phyloP scores from a whole-genome alignment of 2,329 filamentous ascomycete species.

The Sordariomycetes sp. region DNA sequence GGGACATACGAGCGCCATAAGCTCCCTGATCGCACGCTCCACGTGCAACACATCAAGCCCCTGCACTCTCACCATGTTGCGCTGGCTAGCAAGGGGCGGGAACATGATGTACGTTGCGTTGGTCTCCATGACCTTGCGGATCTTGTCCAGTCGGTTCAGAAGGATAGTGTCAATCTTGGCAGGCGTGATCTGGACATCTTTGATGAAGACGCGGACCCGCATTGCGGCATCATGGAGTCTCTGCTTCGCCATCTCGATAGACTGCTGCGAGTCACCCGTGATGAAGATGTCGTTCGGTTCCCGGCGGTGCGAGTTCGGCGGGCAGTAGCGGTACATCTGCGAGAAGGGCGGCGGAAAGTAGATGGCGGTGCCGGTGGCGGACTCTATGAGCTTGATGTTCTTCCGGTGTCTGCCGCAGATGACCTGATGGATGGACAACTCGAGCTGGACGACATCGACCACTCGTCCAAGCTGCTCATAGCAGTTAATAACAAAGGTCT shows the following conservation, averaged over 20 bases:
- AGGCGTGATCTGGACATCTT: slow-evolving; percentile 81
- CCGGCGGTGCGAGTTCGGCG: slow-evolving; percentile 68
- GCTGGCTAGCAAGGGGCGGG: slow-evolving; percentile 75
- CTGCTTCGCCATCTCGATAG: slow-evolving; percentile 80
- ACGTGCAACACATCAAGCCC: slow-evolving; percentile 89
- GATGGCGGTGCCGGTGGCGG: slow-evolving; percentile 88
- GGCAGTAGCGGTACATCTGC: slow-evolving; percentile 80
- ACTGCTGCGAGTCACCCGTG: slow-evolving; percentile 76
- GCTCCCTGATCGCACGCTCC: slow-evolving; percentile 86
- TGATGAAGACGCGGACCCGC: slow-evolving; percentile 74
- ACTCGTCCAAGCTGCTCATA: slow-evolving; percentile 53
- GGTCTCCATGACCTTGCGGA: slow-evolving; percentile 93
- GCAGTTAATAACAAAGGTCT: background rate
- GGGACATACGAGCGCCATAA: slow-evolving; percentile 75
- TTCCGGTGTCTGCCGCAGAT: slow-evolving; percentile 89
- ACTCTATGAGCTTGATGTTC: slow-evolving; percentile 97
- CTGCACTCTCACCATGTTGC: slow-evolving; percentile 78
- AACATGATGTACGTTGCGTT: slow-evolving; percentile 95
- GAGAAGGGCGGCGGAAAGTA: slow-evolving; percentile 96
- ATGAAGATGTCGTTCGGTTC: slow-evolving; percentile 90
- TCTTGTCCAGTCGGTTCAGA: slow-evolving; percentile 84
- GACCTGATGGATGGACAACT: slow-evolving; percentile 80
- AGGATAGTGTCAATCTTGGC: slow-evolving; percentile 94
- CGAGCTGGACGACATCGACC: slow-evolving; percentile 72
- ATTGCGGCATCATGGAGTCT: slow-evolving; percentile 79